Base-by-base conservation (phyloP, 495 filamentous ascomycete genomes). In the Xylaria scruposa region DNA sequence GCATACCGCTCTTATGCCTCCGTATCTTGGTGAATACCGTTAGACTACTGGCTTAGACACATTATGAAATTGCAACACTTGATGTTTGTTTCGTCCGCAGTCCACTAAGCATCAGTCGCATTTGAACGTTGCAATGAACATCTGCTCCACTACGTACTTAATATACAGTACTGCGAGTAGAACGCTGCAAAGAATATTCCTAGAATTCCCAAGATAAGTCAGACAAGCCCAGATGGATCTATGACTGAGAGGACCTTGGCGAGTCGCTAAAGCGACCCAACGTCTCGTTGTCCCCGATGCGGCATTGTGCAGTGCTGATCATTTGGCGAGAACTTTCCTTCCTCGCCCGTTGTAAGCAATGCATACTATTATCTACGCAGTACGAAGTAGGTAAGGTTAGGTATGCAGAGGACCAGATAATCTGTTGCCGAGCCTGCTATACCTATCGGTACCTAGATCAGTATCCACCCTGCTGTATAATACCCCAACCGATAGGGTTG, bases 141-240 rank as follows among this genome's bases (percentile, higher is more conserved):
- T 40, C 33, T 26, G 13, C 65, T 56, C 65, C 49, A 56, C 65
- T 21, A 60, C 15, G 21, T 21, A 38, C 38, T 21, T 17, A 38
- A 0, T 12, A 12, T 12, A 13, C n/a, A n/a, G n/a, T 42, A 42
- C 38, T 42, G 38, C 31, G 10, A 36, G 36, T 51, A 70, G 68
- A 70, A 70, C 68, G 40, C 46, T 70, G 59, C 68, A 70, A 46
- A 70, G 68, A 70, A 70, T 36, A 58, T 70, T 64, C 68, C 33
- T 26, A 40, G 66, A 29, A 69, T 49, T n/a, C 12, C 33, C 38
- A 21, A 60, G 58, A n/a, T 19, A 61, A 36, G 9, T 13, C 1
- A 59, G 26, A 38, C n/a, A 24, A 40, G 33, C 59, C 36, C 21
- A 61, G 21, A 63, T 29, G 60, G 60, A 49, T 26, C 60, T 17